phyloP scores from a whole-genome alignment of 2,329 filamentous ascomycete genomes.

The Botryotinia calthae region DNA sequence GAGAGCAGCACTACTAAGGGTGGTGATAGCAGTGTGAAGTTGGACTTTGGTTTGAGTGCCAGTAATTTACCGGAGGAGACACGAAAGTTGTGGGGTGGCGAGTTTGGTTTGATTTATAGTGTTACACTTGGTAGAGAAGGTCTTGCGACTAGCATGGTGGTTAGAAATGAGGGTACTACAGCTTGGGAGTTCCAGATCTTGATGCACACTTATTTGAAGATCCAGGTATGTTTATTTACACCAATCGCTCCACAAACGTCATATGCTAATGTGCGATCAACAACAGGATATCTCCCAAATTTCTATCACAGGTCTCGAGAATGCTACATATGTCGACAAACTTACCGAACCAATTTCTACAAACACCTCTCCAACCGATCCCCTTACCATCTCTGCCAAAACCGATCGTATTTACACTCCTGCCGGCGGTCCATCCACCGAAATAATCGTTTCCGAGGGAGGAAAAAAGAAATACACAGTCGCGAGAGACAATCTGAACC shows the following conservation, averaged over 20 bases:
- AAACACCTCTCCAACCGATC: slow-evolving; percentile 60
- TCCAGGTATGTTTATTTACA: slow-evolving; percentile 59
- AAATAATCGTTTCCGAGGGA: slow-evolving; percentile 59
- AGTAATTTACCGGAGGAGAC: slow-evolving; percentile 66
- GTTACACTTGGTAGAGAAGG: slow-evolving; percentile 76
- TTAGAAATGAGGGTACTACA: slow-evolving; percentile 79
- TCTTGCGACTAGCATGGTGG: slow-evolving; percentile 77
- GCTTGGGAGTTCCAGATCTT: slow-evolving; percentile 89
- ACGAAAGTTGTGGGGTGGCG: slow-evolving; percentile 75
- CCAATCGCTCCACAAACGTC: neutral
- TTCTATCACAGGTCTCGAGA: slow-evolving; percentile 71
- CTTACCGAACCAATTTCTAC: slow-evolving; percentile 56
- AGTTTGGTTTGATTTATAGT: slow-evolving; percentile 90
- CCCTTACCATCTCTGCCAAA: slow-evolving; percentile 70
- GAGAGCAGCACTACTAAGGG: slow-evolving; percentile 33
- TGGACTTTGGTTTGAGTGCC: slow-evolving; percentile 88
- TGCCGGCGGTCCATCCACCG: slow-evolving; percentile 55
- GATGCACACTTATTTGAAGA: slow-evolving; percentile 83
- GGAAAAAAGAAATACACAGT: slow-evolving; percentile 68
- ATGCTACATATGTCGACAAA: slow-evolving; percentile 80
- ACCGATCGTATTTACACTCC: slow-evolving; percentile 87
- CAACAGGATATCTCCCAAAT: slow-evolving; percentile 74
- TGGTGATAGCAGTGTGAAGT: slow-evolving; percentile 72
- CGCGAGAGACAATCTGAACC: slow-evolving; percentile 77
- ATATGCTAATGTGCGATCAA: slow-evolving; percentile 22